These are phyloP conservation scores for Dacryopinax spathularia DNA, from an alignment of 768 basidiomycete genomes.

Conservation along the genomic window DNA sequence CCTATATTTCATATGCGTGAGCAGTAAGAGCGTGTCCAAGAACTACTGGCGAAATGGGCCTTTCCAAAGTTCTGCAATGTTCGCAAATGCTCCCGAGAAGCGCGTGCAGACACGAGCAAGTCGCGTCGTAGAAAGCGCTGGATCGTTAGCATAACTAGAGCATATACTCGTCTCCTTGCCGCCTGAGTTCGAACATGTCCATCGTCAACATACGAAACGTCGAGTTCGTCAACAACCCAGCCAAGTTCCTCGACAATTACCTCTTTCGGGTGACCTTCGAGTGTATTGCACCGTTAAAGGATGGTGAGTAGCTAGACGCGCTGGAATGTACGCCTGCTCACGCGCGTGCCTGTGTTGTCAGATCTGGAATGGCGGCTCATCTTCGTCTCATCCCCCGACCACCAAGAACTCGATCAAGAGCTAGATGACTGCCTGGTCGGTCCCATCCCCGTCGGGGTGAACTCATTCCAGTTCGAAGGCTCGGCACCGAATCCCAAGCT, in stretches of 20 bases:
- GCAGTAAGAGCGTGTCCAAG: no score
- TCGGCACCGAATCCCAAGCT: conserved; percentile 66
- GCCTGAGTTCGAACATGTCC: conserved; percentile 6
- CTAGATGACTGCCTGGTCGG: conserved; percentile 96
- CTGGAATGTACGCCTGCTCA: not conserved
- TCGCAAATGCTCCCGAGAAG: not conserved
- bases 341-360: conserved; percentile 20
- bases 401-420: conserved; percentile 89
- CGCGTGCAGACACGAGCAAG: not conserved
- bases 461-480: conserved; percentile 93
- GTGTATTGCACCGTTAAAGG: conserved; percentile 79
- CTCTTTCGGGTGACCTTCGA: conserved; percentile 93
- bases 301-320: conserved; percentile 39
- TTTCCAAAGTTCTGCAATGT: no score
- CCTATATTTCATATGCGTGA: no score
- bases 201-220: conserved; percentile 30
- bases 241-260: conserved; percentile 80
- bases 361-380: conserved; percentile 98
- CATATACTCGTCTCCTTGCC: not conserved
- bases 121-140: not conserved
- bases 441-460: conserved; percentile 90
- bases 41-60: no score
- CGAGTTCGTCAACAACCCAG: conserved; percentile 78
- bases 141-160: not conserved
- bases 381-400: conserved; percentile 86